phyloP scores from a whole-genome alignment of 139 green algal species.

The Picochlorum sp. region DNA sequence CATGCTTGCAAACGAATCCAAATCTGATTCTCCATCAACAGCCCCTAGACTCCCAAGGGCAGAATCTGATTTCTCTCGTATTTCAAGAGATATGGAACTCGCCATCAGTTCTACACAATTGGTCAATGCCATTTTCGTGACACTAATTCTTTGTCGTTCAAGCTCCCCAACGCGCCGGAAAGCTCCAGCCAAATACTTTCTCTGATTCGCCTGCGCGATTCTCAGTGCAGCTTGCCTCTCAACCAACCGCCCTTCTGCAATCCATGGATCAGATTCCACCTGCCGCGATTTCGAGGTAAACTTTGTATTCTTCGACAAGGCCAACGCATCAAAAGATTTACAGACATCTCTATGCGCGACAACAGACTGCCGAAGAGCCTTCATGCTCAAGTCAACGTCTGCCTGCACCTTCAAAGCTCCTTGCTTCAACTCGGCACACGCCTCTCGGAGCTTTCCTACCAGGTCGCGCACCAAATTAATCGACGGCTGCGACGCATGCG shows the following conservation, averaged over 20 bases:
- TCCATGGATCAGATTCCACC: conserved; percentile 55
- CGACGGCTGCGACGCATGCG: not conserved
- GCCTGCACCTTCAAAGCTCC: conserved; percentile 14
- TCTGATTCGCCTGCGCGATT: conserved; percentile 30
- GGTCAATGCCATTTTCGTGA: conserved; percentile 15
- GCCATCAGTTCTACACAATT: not conserved
- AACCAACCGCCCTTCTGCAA: conserved; percentile 29
- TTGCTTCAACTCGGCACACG: conserved; percentile 13
- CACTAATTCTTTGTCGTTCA: conserved; percentile 34
- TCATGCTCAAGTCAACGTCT: conserved; percentile 24
- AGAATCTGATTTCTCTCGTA: not conserved
- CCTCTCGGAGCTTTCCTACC: conserved; percentile 1
- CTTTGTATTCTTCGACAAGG: conserved; percentile 11
- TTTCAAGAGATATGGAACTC: not conserved
- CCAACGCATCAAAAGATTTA: conserved; percentile 15
- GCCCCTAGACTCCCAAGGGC: not conserved
- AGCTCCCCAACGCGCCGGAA: conserved; percentile 35
- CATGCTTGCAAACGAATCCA: conserved; percentile 14
- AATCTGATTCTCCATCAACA: conserved; percentile 22
- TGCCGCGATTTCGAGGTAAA: not conserved
- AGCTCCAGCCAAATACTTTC: conserved; percentile 35
- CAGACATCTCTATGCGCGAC: conserved; percentile 23
- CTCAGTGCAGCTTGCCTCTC: conserved; percentile 37
- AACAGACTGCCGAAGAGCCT: conserved; percentile 23
- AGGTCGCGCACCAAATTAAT: not conserved